phyloP scores from a whole-genome alignment of 2,329 filamentous ascomycete genomes.

The Emmonsiellopsis sp. region DNA sequence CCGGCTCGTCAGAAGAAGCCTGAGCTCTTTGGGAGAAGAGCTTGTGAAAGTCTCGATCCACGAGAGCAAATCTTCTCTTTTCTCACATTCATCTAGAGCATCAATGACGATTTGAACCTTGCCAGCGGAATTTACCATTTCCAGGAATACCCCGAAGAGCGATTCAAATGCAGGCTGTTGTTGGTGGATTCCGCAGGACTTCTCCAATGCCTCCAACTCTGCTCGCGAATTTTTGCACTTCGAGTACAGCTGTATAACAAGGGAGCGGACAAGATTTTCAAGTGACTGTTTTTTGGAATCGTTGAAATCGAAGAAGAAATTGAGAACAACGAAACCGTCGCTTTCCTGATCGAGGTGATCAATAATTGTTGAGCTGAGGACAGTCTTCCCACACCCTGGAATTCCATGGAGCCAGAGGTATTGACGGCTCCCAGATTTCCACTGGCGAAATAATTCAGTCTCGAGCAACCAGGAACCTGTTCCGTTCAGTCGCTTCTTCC shows the following conservation, averaged over 20 bases:
- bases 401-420: slow-evolving; percentile 9
- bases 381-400: slow-evolving; percentile 9
- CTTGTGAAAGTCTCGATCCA: slow-evolving; percentile 3
- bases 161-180: background rate
- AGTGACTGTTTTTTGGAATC: slow-evolving; percentile 8
- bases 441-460: slow-evolving; percentile 4
- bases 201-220: slow-evolving; percentile 1
- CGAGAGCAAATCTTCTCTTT: slow-evolving; percentile 6
- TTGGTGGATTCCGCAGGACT: background rate
- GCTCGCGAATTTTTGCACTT: slow-evolving; percentile 4
- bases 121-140: slow-evolving; percentile 4
- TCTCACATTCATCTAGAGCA: slow-evolving; percentile 13
- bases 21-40: background rate
- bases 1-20: slow-evolving; percentile 9
- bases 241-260: slow-evolving; percentile 2
- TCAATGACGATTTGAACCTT: slow-evolving; percentile 10
- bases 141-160: background rate
- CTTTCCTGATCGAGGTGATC: slow-evolving; percentile 1
- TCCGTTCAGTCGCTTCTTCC: slow-evolving; percentile 4
- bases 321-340: slow-evolving; percentile 2
- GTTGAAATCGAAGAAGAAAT: slow-evolving; percentile 13
- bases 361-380: slow-evolving; percentile 8
- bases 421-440: slow-evolving; percentile 4
- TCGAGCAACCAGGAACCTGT: slow-evolving; percentile 8
- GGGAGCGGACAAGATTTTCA: slow-evolving; percentile 7